A percentile compares a stretch with the other conserved stretches of the same genome.
Evolutionary conservation across 2,329 filamentous ascomycete species (phyloP).

Genomic region (Grosmannia huntii): DNA sequence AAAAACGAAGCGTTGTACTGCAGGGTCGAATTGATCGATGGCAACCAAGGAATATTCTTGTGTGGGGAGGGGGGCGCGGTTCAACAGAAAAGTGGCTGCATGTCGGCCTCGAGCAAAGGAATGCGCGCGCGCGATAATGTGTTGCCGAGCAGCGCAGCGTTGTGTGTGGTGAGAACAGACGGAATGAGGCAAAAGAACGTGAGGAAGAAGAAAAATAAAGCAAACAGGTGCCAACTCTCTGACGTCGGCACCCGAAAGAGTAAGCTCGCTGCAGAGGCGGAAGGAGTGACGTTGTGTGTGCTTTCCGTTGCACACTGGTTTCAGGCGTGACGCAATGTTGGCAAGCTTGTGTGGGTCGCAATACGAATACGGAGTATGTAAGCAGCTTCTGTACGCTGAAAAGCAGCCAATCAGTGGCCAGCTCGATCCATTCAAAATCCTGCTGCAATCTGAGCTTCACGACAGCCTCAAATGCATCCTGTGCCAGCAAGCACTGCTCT

Average conservation of each 20-base stretch:
- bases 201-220: background rate
- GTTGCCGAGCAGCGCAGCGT: background rate
- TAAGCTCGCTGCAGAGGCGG: background rate
- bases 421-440: background rate
- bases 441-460: too few species aligned
- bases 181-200: background rate
- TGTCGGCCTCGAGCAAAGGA: background rate
- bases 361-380: too few species aligned
- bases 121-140: background rate
- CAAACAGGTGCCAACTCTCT: background rate
- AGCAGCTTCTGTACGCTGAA: too few species aligned
- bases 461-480: background rate
- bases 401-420: slow-evolving; percentile 6
- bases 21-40: too few species aligned
- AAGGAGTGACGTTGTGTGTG: background rate
- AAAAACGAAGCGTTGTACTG: background rate
- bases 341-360: background rate
- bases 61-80: too few species aligned
- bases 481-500: background rate
- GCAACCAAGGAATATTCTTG: too few species aligned
- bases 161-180: background rate
- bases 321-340: slow-evolving; percentile 1
- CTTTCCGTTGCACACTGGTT: background rate
- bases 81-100: background rate
- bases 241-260: background rate